Evolutionary conservation across 306 rosid species (phyloP).

Genomic region (Sechiopsis laciniata): DNA sequence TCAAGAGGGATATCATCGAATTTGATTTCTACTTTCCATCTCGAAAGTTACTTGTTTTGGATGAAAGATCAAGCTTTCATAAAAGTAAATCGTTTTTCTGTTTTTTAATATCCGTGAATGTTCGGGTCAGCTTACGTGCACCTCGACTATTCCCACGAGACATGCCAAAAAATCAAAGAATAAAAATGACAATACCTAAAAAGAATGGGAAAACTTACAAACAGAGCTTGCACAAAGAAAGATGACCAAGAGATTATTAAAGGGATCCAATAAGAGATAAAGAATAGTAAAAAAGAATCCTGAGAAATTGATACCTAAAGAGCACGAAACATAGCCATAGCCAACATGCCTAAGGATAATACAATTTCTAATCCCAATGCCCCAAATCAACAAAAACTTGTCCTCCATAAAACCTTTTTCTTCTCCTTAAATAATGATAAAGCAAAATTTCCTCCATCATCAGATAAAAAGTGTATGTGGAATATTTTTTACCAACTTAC

Average conservation of each 20-base stretch:
- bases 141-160: no score
- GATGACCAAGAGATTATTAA: no score
- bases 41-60: background rate
- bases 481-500: no score
- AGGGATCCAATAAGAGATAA: no score
- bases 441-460: background rate
- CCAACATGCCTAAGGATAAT: background rate
- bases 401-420: background rate
- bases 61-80: background rate
- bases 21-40: constrained; percentile 4
- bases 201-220: no score
- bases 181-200: no score
- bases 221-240: no score
- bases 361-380: background rate
- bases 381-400: background rate
- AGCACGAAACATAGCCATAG: background rate
- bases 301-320: background rate
- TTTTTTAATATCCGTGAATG: no score
- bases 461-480: background rate
- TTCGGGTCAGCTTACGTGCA: no score
- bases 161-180: background rate
- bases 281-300: background rate
- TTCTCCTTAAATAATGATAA: no score
- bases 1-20: background rate
- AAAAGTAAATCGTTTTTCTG: no score